Percentiles rank a stretch among this genome's conserved stretches.
These are phyloP conservation scores for Exophiala alcalophila DNA, from an alignment of 2,329 filamentous ascomycete genomes.

Conservation along the genomic window DNA sequence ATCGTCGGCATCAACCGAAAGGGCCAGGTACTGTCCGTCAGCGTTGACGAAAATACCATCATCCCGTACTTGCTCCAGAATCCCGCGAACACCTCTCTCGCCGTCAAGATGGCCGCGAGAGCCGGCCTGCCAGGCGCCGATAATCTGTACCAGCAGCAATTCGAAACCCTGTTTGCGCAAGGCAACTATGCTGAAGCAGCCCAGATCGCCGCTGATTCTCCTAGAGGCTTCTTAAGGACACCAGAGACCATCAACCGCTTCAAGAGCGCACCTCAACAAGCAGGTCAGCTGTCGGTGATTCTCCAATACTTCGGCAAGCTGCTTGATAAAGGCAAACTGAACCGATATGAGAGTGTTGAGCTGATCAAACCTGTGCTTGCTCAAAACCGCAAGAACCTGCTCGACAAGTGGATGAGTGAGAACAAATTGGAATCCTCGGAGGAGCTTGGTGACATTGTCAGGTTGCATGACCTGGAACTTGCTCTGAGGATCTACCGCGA, in stretches of 20 bases:
- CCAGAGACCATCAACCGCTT: conserved; percentile 94
- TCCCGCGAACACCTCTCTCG: conserved; percentile 86
- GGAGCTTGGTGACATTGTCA: conserved; percentile 90
- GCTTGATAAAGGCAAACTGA: conserved; percentile 88
- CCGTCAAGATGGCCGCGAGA: conserved; percentile 92
- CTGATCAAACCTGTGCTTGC: conserved; percentile 86
- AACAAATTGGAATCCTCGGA: conserved; percentile 95
- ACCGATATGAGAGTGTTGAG: conserved; percentile 91
- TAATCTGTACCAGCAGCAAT: conserved; percentile 86
- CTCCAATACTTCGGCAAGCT: conserved; percentile 98
- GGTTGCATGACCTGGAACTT: conserved; percentile 81
- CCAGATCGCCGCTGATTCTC: conserved; percentile 94
- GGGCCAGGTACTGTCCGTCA: conserved; percentile 92
- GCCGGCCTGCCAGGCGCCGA: conserved; percentile 93
- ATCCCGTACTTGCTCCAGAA: conserved; percentile 96
- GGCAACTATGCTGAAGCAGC: conserved; percentile 85
- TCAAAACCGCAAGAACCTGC: conserved; percentile 89
- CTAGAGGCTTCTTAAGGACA: conserved; percentile 90
- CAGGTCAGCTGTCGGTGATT: conserved; percentile 78
- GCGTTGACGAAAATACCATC: conserved; percentile 84
- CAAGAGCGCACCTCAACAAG: conserved; percentile 77
- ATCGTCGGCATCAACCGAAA: conserved; percentile 96
- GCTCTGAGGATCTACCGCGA: conserved; percentile 87
- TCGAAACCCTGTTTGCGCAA: conserved; percentile 77
- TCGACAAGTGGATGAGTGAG: conserved; percentile 98